Conservation (phyloP, 805 yeast species). For the Cyberlindnera mrakii region DNA sequence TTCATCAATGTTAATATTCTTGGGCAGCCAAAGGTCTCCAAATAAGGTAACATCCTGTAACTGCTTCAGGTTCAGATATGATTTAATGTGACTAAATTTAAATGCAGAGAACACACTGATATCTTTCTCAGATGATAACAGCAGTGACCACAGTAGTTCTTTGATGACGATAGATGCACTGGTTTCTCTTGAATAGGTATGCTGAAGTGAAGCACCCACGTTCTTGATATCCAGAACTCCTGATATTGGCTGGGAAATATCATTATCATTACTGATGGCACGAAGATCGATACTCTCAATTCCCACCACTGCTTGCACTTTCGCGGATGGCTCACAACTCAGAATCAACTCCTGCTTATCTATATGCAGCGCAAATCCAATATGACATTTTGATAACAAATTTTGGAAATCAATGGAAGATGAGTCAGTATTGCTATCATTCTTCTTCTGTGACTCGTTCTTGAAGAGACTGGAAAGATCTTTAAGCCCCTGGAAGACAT, state of each 20-base stretch:
- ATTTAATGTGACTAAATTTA: conserved; percentile 45
- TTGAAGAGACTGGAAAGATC: conserved; percentile 34
- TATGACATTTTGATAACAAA: conserved; percentile 48
- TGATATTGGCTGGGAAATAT: conserved; percentile 34
- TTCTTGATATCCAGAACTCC: conserved; percentile 45
- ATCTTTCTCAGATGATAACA: conserved; percentile 34
- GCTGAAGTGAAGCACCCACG: conserved; percentile 72
- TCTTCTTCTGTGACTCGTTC: conserved; percentile 2
- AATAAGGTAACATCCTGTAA: conserved; percentile 82
- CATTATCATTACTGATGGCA: conserved; percentile 43
- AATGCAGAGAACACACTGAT: conserved; percentile 44
- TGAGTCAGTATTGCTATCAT: neutral
- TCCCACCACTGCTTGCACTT: conserved; percentile 80
- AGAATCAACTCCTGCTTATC: conserved; percentile 70
- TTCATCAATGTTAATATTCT: neutral
- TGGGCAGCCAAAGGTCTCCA: conserved; percentile 73
- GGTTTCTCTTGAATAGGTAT: conserved; percentile 82
- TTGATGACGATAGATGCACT: conserved; percentile 63
- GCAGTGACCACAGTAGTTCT: conserved; percentile 41
- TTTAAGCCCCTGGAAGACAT: conserved; percentile 46
- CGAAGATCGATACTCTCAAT: conserved; percentile 61
- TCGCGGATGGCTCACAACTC: conserved; percentile 92
- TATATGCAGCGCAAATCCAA: conserved; percentile 57
- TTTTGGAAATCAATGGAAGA: conserved; percentile 32
- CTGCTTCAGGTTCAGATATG: conserved; percentile 75